These are phyloP conservation scores for Exophiala bonariae DNA, from an alignment of 2,329 filamentous ascomycete genomes.

Conservation along the genomic window DNA sequence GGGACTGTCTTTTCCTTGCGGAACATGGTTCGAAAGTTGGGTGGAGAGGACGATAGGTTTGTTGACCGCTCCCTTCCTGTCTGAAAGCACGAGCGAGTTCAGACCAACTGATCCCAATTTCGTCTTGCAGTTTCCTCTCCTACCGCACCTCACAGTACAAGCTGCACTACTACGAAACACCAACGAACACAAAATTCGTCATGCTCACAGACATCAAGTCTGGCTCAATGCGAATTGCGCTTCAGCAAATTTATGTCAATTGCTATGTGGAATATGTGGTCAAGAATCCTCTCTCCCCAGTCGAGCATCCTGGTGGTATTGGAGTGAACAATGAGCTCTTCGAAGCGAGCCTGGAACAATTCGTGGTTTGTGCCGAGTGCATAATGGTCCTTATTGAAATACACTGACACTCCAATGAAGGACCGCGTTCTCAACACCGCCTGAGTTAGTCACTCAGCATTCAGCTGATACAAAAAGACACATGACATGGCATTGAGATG, in stretches of 20 bases:
- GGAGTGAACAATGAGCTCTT: slow-evolving; percentile 67
- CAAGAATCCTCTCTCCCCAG: slow-evolving; percentile 63
- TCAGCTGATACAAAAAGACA: no score
- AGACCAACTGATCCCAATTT: slow-evolving; percentile 21
- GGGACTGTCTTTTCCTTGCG: slow-evolving; percentile 94
- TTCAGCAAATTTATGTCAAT: slow-evolving; percentile 98
- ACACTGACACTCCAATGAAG: slow-evolving; percentile 8
- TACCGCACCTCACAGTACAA: slow-evolving; percentile 96
- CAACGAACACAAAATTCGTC: slow-evolving; percentile 91
- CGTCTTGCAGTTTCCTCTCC: slow-evolving; percentile 71
- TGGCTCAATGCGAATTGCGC: slow-evolving; percentile 85
- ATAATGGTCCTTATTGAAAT: not conserved
- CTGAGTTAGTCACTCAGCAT: not conserved
- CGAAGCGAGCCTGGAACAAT: slow-evolving; percentile 57
- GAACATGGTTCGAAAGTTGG: slow-evolving; percentile 95
- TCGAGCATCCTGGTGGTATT: slow-evolving; percentile 61
- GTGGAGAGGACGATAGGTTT: slow-evolving; percentile 80
- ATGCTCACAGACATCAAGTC: slow-evolving; percentile 91
- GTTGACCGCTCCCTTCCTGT: slow-evolving; percentile 10
- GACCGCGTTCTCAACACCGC: slow-evolving; percentile 28
- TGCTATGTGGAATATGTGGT: slow-evolving; percentile 91
- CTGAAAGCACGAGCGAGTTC: not conserved
- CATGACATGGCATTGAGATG: no score
- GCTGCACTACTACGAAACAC: slow-evolving; percentile 98
- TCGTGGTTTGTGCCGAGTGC: slow-evolving; percentile 39